phyloP scores from a whole-genome alignment of 2,329 filamentous ascomycete genomes.

The Colletotrichum godetiae region DNA sequence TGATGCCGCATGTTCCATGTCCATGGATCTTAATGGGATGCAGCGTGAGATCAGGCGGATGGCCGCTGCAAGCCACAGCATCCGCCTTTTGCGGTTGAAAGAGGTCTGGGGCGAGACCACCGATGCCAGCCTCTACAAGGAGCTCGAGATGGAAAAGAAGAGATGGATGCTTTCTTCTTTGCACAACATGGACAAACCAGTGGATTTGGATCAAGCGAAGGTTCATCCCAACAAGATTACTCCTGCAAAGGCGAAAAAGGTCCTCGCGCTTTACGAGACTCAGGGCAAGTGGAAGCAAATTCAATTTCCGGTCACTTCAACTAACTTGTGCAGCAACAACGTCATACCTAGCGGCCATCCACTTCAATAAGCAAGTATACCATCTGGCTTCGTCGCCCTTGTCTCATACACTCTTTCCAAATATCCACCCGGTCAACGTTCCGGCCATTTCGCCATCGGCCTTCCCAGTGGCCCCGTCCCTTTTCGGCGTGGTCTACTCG shows the following conservation, averaged over 20 bases:
- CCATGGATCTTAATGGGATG: conserved; percentile 47
- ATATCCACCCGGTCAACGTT: conserved; percentile 52
- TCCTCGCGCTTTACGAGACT: conserved; percentile 64
- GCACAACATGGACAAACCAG: conserved; percentile 54
- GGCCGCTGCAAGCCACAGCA: conserved; percentile 61
- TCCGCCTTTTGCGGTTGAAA: conserved; percentile 66
- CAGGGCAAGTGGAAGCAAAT: conserved; percentile 52
- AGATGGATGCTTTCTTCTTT: conserved; percentile 72
- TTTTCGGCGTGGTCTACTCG: conserved; percentile 63
- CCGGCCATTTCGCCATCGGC: conserved; percentile 49
- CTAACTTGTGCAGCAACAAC: conserved; percentile 54
- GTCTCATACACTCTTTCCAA: conserved; percentile 49
- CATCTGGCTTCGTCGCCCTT: conserved; percentile 59
- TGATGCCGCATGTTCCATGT: conserved; percentile 39
- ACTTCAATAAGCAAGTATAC: conserved; percentile 54
- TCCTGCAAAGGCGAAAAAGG: conserved; percentile 43
- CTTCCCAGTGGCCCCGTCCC: conserved; percentile 51
- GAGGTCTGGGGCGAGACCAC: conserved; percentile 58
- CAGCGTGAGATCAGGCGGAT: conserved; percentile 67
- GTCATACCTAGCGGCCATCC: conserved; percentile 59
- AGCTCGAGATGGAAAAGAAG: conserved; percentile 66
- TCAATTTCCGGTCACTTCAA: conserved; percentile 21
- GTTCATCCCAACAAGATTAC: conserved; percentile 31
- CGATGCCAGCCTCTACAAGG: conserved; percentile 60
- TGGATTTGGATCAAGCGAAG: conserved; percentile 34